Evolutionary conservation across 2,329 filamentous ascomycete genomes (phyloP), one percentile per base, ranked within the genome.

Genomic region (Aureobasidium uvarum): DNA sequence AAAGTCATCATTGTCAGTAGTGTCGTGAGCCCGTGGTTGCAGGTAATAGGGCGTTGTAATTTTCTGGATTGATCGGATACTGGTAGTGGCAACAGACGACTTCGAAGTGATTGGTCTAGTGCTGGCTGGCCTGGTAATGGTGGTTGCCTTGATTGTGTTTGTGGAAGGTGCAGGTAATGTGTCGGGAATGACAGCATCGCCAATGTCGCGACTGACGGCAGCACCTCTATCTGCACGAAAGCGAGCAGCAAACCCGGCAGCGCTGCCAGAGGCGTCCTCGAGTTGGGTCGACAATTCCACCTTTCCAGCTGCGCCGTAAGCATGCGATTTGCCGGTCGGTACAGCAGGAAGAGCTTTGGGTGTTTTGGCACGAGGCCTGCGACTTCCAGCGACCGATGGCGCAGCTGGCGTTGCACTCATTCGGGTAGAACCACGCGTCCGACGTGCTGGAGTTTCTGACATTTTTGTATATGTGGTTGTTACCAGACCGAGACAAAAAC

Each of bases 121-220:
- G 28, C 23, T 46, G 25, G 50, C 18, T 33, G 46, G 33, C 6
- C 48, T 23, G 20, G 28, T 38, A n/a, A 18, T n/a, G 38, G 36
- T 31, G 14, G 60, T 13, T 23, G 36, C 36, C 38, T 36, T 54
- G n/a, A 10, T 33, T 8, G 20, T 62, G 45, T n/a, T 33, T n/a
- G 23, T 2, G 1, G 14, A 5, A 20, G 31, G 58, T 20, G 31
- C 28, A 38, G 58, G 58, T 14, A 62, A 48, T 11, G 31, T 14
- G 11, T 41, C 45, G 28, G 58, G 33, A 41, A 18, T 8, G 23
- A 84, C 70, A 79, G 82, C 67, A 79, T 94, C 58, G 18, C 28
- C 50, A n/a, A 23, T 51, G 31, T 66, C 39, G 10, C 59, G 56
- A 3, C n/a, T 43, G 13, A 48, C 38, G 23, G 65, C 48, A 25